Conservation (phyloP, 306 rosid genomes). For the Prunus mira region DNA sequence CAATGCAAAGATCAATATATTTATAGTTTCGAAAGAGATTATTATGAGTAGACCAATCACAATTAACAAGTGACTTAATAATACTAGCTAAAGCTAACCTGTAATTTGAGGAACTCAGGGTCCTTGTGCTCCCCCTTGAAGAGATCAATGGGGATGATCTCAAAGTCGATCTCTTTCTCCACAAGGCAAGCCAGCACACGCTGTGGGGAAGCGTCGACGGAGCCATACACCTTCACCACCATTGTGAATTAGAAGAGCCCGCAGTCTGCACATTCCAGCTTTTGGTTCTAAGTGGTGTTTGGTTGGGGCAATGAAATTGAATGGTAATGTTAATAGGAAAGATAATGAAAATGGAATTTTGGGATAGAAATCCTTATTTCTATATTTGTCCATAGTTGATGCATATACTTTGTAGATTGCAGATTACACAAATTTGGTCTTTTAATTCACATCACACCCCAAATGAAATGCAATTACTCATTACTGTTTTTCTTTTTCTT, state of each 20-base stretch:
- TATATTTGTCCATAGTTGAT: no score
- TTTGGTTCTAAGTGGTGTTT: no score
- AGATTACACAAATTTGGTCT: no score
- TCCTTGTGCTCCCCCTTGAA: constrained; percentile 23
- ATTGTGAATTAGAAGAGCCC: not conserved
- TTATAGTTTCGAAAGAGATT: not conserved
- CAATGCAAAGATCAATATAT: not conserved
- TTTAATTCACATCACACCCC: no score
- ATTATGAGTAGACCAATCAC: not conserved
- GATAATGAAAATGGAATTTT: no score
- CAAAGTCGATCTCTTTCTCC: constrained; percentile 46
- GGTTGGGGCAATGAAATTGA: no score
- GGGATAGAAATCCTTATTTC: no score
- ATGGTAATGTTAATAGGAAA: no score
- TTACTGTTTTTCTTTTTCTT: no score
- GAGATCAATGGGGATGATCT: constrained; percentile 33
- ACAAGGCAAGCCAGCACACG: constrained; percentile 31
- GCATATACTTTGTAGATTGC: no score
- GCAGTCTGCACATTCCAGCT: no score
- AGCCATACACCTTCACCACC: constrained; percentile 51
- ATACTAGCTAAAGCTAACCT: constrained; percentile 12
- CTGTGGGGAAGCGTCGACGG: constrained; percentile 31
- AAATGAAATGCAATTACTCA: no score
- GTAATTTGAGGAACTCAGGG: constrained; percentile 44
- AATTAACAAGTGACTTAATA: not conserved